These are phyloP conservation scores for Nothopassalora personata DNA, from an alignment of 2,329 filamentous ascomycete genomes.

Conservation along the genomic window DNA sequence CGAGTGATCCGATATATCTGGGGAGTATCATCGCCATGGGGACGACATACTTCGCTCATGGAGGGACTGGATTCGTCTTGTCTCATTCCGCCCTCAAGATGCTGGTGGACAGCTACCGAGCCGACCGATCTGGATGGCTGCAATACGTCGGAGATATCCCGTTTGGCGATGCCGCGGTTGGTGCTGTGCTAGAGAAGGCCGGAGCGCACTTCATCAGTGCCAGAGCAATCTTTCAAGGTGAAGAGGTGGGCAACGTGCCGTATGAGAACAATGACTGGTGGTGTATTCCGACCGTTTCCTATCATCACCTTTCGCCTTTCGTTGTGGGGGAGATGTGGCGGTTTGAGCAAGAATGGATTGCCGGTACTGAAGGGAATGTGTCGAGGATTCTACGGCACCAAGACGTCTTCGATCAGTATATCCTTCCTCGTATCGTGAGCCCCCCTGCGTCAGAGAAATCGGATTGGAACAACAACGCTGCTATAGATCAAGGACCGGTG, in stretches of 20 bases:
- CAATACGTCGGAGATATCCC: conserved; percentile 14
- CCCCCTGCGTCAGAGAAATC: not conserved
- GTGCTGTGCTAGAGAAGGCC: conserved; percentile 14
- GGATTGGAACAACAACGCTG: conserved; percentile 18
- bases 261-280: conserved; percentile 7
- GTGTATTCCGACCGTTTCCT: conserved; percentile 17
- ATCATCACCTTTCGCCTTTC: conserved; percentile 15
- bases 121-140: conserved; percentile 31
- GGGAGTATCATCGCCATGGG: conserved; percentile 48
- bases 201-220: conserved; percentile 11
- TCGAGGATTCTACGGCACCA: conserved; percentile 9
- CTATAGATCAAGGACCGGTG: conserved; percentile 1
- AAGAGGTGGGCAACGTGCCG: conserved; percentile 10
- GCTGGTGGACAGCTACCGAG: conserved; percentile 31
- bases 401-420: conserved; percentile 17
- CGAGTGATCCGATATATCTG: conserved; percentile 46
- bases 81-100: conserved; percentile 35
- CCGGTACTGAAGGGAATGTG: not conserved
- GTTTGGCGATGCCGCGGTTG: conserved; percentile 22
- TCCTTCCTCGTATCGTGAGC: conserved; percentile 4
- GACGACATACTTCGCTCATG: conserved; percentile 36
- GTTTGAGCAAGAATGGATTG: conserved; percentile 21
- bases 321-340: conserved; percentile 15
- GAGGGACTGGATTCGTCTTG: conserved; percentile 40
- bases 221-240: conserved; percentile 21